phyloP scores from a whole-genome alignment of 139 green algal species.

The Chlamydomonas sphaeroides region DNA sequence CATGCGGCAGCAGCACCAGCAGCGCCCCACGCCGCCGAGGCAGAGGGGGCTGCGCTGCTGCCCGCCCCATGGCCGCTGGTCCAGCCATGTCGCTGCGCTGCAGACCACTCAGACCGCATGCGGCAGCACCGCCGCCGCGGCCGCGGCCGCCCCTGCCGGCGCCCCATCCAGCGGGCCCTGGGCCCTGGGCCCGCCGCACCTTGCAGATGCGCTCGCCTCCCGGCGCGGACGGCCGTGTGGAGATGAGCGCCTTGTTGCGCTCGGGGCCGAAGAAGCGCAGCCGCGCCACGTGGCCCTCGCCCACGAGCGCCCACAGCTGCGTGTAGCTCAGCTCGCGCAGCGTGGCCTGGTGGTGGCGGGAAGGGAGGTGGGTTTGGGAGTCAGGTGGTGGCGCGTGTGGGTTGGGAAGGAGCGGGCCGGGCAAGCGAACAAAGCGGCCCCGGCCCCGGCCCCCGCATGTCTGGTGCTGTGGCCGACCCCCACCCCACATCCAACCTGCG shows the following conservation, averaged over 20 bases:
- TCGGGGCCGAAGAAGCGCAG: slow-evolving; percentile 67
- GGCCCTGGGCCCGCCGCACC: slow-evolving; percentile 8
- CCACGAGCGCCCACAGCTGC: slow-evolving; percentile 79
- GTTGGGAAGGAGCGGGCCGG: too few species aligned
- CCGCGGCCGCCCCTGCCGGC: too few species aligned
- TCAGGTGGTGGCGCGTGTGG: too few species aligned
- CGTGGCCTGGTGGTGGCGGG: background rate
- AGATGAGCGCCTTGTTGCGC: slow-evolving; percentile 64
- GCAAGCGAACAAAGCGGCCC: too few species aligned
- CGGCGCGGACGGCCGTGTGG: slow-evolving; percentile 70
- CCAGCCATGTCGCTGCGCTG: too few species aligned
- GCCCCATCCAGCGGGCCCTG: background rate
- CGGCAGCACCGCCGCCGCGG: background rate
- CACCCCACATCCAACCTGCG: background rate
- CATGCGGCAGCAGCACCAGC: too few species aligned
- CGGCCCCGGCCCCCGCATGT: too few species aligned
- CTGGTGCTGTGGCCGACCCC: background rate
- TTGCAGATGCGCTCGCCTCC: slow-evolving; percentile 73
- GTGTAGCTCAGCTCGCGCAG: slow-evolving; percentile 85
- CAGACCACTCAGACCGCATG: too few species aligned
- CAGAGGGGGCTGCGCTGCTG: too few species aligned
- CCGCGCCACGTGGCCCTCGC: slow-evolving; percentile 67
- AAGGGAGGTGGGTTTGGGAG: too few species aligned
- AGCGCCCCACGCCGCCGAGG: too few species aligned
- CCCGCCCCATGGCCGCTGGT: too few species aligned